Evolutionary conservation across 352 stramenopile species (phyloP), one percentile per base, ranked within the genome.

Genomic region (Thraustotheca clavata): DNA sequence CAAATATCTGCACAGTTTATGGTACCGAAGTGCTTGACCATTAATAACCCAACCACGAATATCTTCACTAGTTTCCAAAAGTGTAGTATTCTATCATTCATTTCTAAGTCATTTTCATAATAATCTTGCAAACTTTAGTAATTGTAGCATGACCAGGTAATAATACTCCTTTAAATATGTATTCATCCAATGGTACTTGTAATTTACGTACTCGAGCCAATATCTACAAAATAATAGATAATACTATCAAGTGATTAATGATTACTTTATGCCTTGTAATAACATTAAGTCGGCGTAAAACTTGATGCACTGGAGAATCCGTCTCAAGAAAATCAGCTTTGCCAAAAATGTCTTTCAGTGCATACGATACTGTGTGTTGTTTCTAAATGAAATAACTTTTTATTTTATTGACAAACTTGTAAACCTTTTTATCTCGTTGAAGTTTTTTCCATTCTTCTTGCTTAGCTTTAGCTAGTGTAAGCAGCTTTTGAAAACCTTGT

Each of bases 61-160:
- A 27, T 65, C 57, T 36, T 65, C 57, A 46, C 57, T 65, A 29
- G 57, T 65, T 29, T 65, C 57, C 8, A 65, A 18, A 7, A 54
- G 20, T 12, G 38, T 34, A 24, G 41, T 65, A 8, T 46, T 46
- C 57, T 65, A 35, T 1, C 20, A 18, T 43, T 16, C 16, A 20
- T 43, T 43, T 20, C 16, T 20, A 43, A 43, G 38, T 20, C 38
- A 43, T 18, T 43, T 18, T 43, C 38, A 20, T 20, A 20, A 43
- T 20, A 20, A 43, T 20, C 38, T 43, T 4, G 3, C 27, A 34
- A 32, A 60, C 50, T 22, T 60, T 18, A 8, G 35, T 22, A 22
- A 65, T 6, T 18, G 57, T 57, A 29, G 57, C 57, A 4, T 35
- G 18, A 1, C 57, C 57, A 18, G 57, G 57, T 22, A 65, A 27